Evolutionary conservation across 768 basidiomycete genomes (phyloP).

Genomic region (Suillus fuscotomentosus): DNA sequence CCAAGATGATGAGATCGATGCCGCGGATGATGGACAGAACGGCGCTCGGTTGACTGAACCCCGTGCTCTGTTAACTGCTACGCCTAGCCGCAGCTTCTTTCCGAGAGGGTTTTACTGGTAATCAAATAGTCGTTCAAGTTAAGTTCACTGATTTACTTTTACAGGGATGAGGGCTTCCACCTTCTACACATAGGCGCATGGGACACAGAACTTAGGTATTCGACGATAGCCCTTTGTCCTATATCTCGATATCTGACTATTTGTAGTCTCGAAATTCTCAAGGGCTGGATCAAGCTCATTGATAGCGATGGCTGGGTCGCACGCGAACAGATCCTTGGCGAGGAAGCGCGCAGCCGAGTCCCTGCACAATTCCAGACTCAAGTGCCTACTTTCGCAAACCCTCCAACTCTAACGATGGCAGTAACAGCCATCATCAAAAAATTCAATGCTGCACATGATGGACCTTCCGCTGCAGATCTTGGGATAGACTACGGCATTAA

Average conservation of each 20-base stretch:
- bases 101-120: slow-evolving; percentile 97
- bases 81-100: slow-evolving; percentile 96
- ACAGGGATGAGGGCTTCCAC: slow-evolving; percentile 97
- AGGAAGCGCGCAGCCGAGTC: slow-evolving; percentile 94
- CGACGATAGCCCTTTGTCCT: too few species aligned
- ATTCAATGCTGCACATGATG: slow-evolving; percentile 44
- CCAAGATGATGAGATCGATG: slow-evolving; percentile 52
- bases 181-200: slow-evolving; percentile 86
- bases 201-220: slow-evolving; percentile 84
- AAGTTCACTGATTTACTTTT: slow-evolving; percentile 4
- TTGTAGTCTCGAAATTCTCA: slow-evolving; percentile 80
- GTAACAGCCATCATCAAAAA: slow-evolving; percentile 87
- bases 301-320: slow-evolving; percentile 97
- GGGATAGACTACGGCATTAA: slow-evolving; percentile 62
- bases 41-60: slow-evolving; percentile 75
- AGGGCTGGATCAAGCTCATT: slow-evolving; percentile 86
- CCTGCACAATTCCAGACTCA: slow-evolving; percentile 90
- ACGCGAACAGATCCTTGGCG: slow-evolving; percentile 93
- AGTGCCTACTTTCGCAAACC: slow-evolving; percentile 92
- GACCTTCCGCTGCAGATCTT: slow-evolving; percentile 59
- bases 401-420: slow-evolving; percentile 92
- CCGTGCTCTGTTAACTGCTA: slow-evolving; percentile 80
- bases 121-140: slow-evolving; percentile 5
- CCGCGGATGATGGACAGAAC: slow-evolving; percentile 38
- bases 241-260: neutral